Base-by-base conservation (phyloP, 257 asterid genomes). In the Lycium barbarum region DNA sequence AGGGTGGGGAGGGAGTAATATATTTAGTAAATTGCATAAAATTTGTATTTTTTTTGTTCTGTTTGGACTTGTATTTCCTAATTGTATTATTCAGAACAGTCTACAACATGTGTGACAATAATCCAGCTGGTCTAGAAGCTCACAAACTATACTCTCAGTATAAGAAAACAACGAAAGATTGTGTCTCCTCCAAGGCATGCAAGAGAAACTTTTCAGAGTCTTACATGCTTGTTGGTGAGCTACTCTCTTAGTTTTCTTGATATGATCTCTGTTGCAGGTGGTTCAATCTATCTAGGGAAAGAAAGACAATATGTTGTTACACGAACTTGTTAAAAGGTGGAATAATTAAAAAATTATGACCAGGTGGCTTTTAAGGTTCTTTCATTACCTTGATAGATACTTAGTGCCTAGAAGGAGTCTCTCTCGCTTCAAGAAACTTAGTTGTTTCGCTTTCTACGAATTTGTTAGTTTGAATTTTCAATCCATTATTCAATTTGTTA, bases 251-350 rank as follows among this genome's bases (percentile, higher is more conserved):
- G 14, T 11, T 33, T 66, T 15, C n/a, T 4, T 40, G 62, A 53
- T 55, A 33, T 54, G 17, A 47, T 12, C 49, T 43, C 13, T 26
- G 20, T 2, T 84, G 57, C 14, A 88, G 87, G 84, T 86, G 43
- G 63, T 91, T 89, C 89, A 90, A 47, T 83, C 78, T 7, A 58
- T 89, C 58, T 76, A 82, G 80, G 92, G 86, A 81, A 88, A 89
- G 81, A 47, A 43, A 10, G 85, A 81, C 0, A 86, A 67, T 15
- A 54, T 66, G 55, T 82, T 88, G 59, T 74, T 85, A 66, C 83
- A 61, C 71, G 91, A 88, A 83, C 65, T 91, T 12, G 78, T 68
- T 78, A 80, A 85, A 84, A 57, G 84, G 35, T 89, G 91, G 93
- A 84, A 76, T 4, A 88, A 88, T 38, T 68, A 88, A 83, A 88